phyloP scores from a whole-genome alignment of 768 basidiomycete genomes.

The Tricholoma flavovirens region DNA sequence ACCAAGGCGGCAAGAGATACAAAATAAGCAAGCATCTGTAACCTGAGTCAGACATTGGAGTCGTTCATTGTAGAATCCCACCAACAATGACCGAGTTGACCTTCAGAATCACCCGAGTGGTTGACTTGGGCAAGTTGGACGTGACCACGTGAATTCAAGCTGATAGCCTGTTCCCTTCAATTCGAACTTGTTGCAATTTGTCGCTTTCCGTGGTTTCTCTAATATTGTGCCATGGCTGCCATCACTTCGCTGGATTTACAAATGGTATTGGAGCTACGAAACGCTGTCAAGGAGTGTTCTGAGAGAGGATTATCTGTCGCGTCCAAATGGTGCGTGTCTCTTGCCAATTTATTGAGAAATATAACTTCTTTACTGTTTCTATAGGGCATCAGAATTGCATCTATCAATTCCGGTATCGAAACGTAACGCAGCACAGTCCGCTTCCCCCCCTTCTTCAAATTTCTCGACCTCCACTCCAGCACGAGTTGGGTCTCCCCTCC shows the following conservation, averaged over 20 bases:
- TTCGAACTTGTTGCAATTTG: too few relatives aligned
- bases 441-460: slow-evolving; percentile 19
- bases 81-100: neutral
- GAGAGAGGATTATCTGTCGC: slow-evolving; percentile 66
- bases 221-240: slow-evolving; percentile 14
- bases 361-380: neutral
- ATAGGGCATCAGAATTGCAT: slow-evolving; percentile 74
- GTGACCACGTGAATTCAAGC: neutral
- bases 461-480: slow-evolving; percentile 62
- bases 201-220: too few relatives aligned
- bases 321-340: slow-evolving; percentile 62
- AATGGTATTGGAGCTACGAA: slow-evolving; percentile 50
- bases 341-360: neutral
- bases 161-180: too few relatives aligned
- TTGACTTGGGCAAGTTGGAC: neutral
- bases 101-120: too few relatives aligned
- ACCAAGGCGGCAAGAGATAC: neutral
- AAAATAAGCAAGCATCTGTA: slow-evolving; percentile 11
- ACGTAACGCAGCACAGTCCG: slow-evolving; percentile 26
- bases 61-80: too few relatives aligned
- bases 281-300: slow-evolving; percentile 65
- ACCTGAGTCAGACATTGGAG: neutral
- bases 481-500: slow-evolving; percentile 36
- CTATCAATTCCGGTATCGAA: slow-evolving; percentile 50
- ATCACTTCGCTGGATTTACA: slow-evolving; percentile 31